Evolutionary conservation across 371 early-diverging fungal genomes (phyloP).

Genomic region (Rhizopus stolonifer): DNA sequence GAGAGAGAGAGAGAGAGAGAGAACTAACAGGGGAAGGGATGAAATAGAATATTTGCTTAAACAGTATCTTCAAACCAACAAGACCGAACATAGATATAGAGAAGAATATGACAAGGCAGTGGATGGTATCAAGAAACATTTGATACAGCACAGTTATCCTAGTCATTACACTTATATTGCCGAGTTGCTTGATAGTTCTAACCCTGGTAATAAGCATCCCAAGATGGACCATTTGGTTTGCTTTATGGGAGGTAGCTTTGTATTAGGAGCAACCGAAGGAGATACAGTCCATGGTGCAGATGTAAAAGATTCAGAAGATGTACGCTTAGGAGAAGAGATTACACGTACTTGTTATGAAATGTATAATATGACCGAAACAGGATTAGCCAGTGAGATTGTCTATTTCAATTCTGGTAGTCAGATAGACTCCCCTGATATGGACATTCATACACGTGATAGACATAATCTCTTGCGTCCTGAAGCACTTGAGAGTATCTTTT

Average conservation of each 20-base stretch:
- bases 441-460: slow-evolving; percentile 57
- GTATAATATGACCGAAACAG: slow-evolving; percentile 77
- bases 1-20: too few relatives aligned
- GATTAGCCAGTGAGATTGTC: slow-evolving; percentile 84
- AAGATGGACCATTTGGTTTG: slow-evolving; percentile 95
- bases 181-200: slow-evolving; percentile 47
- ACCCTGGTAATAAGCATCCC: slow-evolving; percentile 42
- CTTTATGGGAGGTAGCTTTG: slow-evolving; percentile 86
- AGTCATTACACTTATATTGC: slow-evolving; percentile 71
- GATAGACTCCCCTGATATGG: slow-evolving; percentile 57
- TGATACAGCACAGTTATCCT: slow-evolving; percentile 64
- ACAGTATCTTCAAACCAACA: slow-evolving; percentile 76
- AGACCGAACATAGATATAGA: slow-evolving; percentile 62
- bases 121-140: slow-evolving; percentile 69
- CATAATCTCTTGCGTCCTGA: slow-evolving; percentile 86
- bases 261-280: slow-evolving; percentile 74
- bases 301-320: slow-evolving; percentile 49
- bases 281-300: slow-evolving; percentile 31
- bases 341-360: slow-evolving; percentile 79
- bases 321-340: slow-evolving; percentile 74
- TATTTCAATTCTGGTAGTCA: slow-evolving; percentile 46
- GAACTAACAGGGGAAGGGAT: too few relatives aligned
- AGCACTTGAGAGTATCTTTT: slow-evolving; percentile 86
- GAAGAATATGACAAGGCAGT: slow-evolving; percentile 72
- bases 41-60: slow-evolving; percentile 90